Evolutionary conservation across 805 yeast genomes (phyloP).

Genomic region (Lachancea sp.): DNA sequence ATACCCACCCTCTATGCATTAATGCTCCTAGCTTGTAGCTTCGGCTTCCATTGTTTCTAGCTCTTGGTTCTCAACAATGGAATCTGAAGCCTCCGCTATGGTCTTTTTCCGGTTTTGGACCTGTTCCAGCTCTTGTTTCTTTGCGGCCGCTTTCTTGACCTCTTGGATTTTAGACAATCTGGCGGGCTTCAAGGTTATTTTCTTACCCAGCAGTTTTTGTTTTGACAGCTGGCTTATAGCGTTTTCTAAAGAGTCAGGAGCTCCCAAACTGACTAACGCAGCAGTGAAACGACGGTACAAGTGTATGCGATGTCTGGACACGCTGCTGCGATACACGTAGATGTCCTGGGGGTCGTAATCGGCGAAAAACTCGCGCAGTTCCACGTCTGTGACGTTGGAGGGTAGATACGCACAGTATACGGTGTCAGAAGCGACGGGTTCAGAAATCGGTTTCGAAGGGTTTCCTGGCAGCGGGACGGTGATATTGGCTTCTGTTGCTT

Average conservation of each 20-base stretch:
- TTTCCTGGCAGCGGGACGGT: neutral
- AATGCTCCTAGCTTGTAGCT: neutral
- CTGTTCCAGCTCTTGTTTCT: slow-evolving; percentile 12
- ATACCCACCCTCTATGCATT: neutral
- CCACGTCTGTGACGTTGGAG: slow-evolving; percentile 37
- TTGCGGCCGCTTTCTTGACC: slow-evolving; percentile 35
- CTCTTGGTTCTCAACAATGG: slow-evolving; percentile 2
- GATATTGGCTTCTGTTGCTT: neutral
- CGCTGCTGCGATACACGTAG: slow-evolving; percentile 40
- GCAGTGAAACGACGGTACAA: slow-evolving; percentile 37
- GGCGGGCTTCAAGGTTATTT: slow-evolving; percentile 36
- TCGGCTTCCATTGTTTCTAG: neutral
- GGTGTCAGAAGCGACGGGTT: slow-evolving; percentile 37
- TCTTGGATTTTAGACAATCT: slow-evolving; percentile 39
- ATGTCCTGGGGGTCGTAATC: slow-evolving; percentile 43
- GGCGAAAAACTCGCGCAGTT: slow-evolving; percentile 39
- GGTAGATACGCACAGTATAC: slow-evolving; percentile 40
- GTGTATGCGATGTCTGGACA: slow-evolving; percentile 18
- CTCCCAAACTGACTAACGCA: slow-evolving; percentile 46
- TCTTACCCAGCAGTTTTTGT: slow-evolving; percentile 35
- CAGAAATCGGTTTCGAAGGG: neutral
- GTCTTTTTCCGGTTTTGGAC: slow-evolving; percentile 1
- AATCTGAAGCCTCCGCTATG: neutral
- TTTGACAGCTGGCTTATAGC: slow-evolving; percentile 38
- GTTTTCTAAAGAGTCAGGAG: slow-evolving; percentile 37